Evolutionary conservation across 306 rosid genomes (phyloP), one percentile per base, ranked within the genome.

Genomic region (Inga leiocalycina): DNA sequence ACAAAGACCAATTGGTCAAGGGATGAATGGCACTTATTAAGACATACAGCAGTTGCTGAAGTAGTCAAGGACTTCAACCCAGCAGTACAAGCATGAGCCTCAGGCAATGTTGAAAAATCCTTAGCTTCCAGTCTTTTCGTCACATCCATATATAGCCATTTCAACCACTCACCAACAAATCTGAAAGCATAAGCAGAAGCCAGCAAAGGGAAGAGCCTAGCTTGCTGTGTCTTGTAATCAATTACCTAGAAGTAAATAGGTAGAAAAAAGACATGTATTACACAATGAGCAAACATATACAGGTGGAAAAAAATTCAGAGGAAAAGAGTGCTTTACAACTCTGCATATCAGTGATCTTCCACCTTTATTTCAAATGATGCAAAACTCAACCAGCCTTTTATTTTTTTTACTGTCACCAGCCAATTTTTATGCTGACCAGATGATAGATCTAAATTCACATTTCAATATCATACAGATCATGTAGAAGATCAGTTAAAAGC

Each of bases 11-110:
- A 76, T 62, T 54, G 77, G 61, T 43, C 48, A 30, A 37, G 76
- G 56, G 65, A 77, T 64, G 84, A 82, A 62, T 37, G 49, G 77
- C 24, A 86, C 35, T 41, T 5, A 77, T 32, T 10, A 80, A 51
- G 57, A 87, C 99, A 35, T 94, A 96, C 99, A 83, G 99, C 92
- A 84, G 99, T 96, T 74, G 89, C 94, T 79, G 97, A 87, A n/a
- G 98, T 94, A 57, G 99, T 96, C 89, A 96, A 67, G 52, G 98
- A 96, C 86, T 96, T 96, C 92, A 96, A 92, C 75, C 99, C 99
- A 2, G 99, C 99, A 74, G 99, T 96, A 85, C 98, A 96, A 51
- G 99, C 99, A 91, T 96, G 99, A 83, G 94, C 99, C 93, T 96
- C 99, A 9, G 99, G 94, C 87, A 96, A 87, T 43, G 98, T 94